phyloP scores from a whole-genome alignment of 73 alveolate genomes.

The Paramecium primaurelia region DNA sequence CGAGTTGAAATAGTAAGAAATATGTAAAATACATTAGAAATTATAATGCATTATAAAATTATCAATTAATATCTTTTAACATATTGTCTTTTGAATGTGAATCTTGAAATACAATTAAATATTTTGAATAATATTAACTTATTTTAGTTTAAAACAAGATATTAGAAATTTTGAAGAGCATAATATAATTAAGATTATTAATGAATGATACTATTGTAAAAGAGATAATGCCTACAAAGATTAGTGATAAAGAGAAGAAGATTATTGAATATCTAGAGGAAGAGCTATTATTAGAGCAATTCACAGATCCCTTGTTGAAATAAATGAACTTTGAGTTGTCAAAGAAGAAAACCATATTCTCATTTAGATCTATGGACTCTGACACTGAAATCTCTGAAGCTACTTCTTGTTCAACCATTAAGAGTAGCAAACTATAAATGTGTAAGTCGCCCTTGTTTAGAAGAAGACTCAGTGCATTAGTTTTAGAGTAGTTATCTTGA shows the following conservation, averaged over 20 bases:
- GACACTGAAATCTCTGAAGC: slow-evolving; percentile 22
- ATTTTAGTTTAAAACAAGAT: not conserved
- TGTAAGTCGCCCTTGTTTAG: not conserved
- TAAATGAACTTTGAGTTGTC: not conserved
- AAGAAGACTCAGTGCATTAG: not conserved
- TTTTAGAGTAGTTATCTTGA: not conserved
- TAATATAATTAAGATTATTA: not conserved
- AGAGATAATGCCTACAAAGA: not conserved
- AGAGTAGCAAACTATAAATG: not conserved
- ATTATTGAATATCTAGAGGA: not conserved
- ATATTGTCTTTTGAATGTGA: not conserved
- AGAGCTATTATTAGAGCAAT: not conserved
- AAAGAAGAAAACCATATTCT: not conserved
- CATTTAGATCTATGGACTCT: slow-evolving; percentile 22
- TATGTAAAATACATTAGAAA: not conserved
- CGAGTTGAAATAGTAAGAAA: not conserved
- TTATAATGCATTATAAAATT: not conserved
- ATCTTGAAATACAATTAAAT: not conserved
- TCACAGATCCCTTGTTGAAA: slow-evolving; percentile 10
- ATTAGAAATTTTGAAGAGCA: not conserved
- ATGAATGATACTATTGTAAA: not conserved
- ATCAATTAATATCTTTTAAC: not conserved
- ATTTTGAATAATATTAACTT: not conserved
- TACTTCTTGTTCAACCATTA: not conserved
- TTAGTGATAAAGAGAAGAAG: not conserved